Base-by-base conservation (phyloP, 2,329 filamentous ascomycete species). In the Ceratocystis diversiconidia region DNA sequence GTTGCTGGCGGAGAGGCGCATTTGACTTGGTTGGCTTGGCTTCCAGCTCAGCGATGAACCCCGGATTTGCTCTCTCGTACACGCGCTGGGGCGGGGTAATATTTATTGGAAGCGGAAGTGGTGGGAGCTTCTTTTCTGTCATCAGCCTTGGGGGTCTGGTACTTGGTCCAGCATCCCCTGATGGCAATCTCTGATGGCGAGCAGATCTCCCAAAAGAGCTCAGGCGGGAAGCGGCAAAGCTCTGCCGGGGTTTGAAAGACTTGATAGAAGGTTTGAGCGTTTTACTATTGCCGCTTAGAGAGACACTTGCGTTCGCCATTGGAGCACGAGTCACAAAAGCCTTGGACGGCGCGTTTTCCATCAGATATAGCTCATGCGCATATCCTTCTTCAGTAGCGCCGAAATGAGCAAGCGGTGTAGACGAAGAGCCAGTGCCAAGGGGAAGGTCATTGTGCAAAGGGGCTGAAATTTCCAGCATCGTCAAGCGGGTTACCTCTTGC, bases 381-480 rank as follows among this genome's bases (percentile, higher is more conserved):
- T 61, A 50, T 15, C 59, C 63, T 63, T 66, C 64, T 28, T 41
- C 22, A 6, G 64, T 44, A 32, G 60, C 15, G 22, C 68, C 67
- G 48, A 69, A 67, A n/a, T 68, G 65, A 44, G 67, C 65, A 44
- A 67, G 62, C 28, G 41, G 48, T 4, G 4, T 63, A 28, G 55
- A 52, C 3, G 57, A 48, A n/a, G 61, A 57, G 6, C 48, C 44
- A 5, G 32, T 57, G 6, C 52, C 61, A 17, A 46, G 28, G 17
- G 65, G 43, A n/a, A 55, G 60, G 19, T 62, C 63, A 17, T 72
- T 70, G 44, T 73, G 71, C 6, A 77, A 68, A 0, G 78, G 78
- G 17, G 74, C 72, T 6, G 78, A 78, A 48, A 80, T 79, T 52
- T 77, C 73, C 22, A 78, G 72, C 43, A 73, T 73, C n/a, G 6